phyloP scores from a whole-genome alignment of 1,139 yeast species.

The Hyphopichia burtonii region DNA sequence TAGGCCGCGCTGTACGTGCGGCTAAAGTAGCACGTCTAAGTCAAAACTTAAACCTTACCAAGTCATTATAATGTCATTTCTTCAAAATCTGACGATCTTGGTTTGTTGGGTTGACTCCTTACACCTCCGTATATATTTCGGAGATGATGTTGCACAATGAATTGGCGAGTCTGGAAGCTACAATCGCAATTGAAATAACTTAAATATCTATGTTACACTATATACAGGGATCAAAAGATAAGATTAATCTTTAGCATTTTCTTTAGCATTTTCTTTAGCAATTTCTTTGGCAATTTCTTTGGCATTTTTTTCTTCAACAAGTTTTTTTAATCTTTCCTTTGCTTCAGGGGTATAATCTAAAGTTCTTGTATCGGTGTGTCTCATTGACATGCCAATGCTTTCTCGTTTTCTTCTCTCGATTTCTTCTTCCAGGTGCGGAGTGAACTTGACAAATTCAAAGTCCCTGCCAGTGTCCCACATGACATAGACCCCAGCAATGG shows the following conservation, averaged over 20 bases:
- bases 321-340: conserved; percentile 27
- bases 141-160: no score
- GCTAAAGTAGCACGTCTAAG: no score
- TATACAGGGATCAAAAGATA: background rate
- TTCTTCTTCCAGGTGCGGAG: conserved; percentile 42
- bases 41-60: no score
- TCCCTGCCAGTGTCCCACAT: conserved; percentile 38
- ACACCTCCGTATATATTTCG: no score
- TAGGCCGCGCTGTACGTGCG: conserved; percentile 26
- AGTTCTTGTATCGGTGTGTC: conserved; percentile 34
- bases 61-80: no score
- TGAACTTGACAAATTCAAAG: conserved; percentile 39
- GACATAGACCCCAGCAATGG: conserved; percentile 31
- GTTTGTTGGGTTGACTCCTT: no score
- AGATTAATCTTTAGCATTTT: no score
- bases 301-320: conserved; percentile 22
- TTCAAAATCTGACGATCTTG: no score
- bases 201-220: background rate
- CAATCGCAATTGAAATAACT: no score
- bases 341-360: conserved; percentile 48
- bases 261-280: background rate
- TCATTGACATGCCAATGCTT: conserved; percentile 29
- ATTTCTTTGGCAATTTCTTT: no score
- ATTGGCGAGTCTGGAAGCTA: no score
- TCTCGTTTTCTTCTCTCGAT: conserved; percentile 38